Conservation (phyloP, 805 yeast species). For the Schizosaccharomyces osmophilus region DNA sequence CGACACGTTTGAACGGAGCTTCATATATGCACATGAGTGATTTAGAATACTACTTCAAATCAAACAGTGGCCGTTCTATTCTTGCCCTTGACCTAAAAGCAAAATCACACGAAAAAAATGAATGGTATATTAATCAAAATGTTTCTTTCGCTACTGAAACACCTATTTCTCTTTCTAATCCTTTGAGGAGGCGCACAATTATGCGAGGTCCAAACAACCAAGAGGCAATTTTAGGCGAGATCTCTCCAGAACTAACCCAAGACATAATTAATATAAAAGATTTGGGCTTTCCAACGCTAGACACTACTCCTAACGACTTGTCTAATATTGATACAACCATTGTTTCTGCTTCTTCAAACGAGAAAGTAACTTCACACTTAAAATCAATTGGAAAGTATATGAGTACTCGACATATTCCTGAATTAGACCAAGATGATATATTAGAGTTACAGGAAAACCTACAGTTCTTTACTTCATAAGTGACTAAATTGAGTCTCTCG, state of each 20-base stretch:
- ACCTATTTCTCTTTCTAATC: background rate
- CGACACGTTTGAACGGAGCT: background rate
- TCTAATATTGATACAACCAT: background rate
- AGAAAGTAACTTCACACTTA: background rate
- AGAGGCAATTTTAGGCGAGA: background rate
- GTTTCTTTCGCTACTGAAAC: background rate
- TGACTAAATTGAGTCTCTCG: too few relatives aligned
- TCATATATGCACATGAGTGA: background rate
- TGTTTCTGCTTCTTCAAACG: background rate
- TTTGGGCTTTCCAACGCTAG: background rate
- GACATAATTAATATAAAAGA: background rate
- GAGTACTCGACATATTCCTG: background rate
- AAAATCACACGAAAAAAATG: background rate
- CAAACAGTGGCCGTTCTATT: background rate
- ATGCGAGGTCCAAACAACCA: background rate
- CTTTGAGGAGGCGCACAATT: background rate
- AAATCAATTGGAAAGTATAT: background rate
- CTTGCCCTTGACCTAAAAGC: background rate
- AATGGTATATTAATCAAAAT: background rate
- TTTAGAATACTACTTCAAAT: background rate
- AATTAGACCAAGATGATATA: background rate
- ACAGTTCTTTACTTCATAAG: background rate
- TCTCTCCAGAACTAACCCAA: background rate
- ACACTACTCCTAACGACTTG: background rate
- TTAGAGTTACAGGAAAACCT: background rate